phyloP scores from a whole-genome alignment of 805 yeast genomes.

The Cyberlindnera nakhonratchasimensis region DNA sequence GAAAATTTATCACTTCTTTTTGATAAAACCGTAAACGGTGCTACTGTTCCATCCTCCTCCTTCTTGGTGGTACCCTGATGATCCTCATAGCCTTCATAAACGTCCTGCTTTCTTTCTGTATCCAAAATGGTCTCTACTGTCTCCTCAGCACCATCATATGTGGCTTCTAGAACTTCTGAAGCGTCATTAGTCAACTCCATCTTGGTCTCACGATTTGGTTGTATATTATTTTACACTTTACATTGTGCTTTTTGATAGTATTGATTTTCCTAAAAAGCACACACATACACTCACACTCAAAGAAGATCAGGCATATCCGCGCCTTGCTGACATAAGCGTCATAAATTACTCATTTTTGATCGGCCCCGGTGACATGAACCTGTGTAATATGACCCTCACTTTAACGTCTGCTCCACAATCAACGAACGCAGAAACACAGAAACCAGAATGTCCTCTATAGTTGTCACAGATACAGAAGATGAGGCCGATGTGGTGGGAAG shows the following conservation, averaged over 20 bases:
- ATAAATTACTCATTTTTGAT: conserved; percentile 1
- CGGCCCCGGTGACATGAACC: neutral
- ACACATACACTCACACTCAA: neutral
- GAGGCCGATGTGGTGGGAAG: conserved; percentile 58
- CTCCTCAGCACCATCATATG: conserved; percentile 5
- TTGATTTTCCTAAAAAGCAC: neutral
- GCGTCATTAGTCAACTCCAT: conserved; percentile 6
- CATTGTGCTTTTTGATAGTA: neutral
- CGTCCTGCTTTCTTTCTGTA: conserved; percentile 3
- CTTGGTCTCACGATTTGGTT: neutral
- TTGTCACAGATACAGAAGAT: conserved; percentile 31
- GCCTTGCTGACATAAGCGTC: neutral
- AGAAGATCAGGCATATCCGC: too few species aligned
- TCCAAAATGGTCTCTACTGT: conserved; percentile 2
- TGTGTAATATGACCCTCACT: too few species aligned
- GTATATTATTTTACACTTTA: neutral
- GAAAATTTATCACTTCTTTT: neutral
- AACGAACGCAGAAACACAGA: neutral
- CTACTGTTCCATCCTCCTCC: neutral
- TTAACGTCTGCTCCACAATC: neutral
- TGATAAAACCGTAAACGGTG: conserved; percentile 1
- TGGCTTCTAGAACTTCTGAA: conserved; percentile 4
- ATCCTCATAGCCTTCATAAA: neutral
- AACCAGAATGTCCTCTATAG: conserved; percentile 13
- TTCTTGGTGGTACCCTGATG: neutral